Evolutionary conservation across 2,329 filamentous ascomycete species (phyloP).

Genomic region (Xylaria sp.): DNA sequence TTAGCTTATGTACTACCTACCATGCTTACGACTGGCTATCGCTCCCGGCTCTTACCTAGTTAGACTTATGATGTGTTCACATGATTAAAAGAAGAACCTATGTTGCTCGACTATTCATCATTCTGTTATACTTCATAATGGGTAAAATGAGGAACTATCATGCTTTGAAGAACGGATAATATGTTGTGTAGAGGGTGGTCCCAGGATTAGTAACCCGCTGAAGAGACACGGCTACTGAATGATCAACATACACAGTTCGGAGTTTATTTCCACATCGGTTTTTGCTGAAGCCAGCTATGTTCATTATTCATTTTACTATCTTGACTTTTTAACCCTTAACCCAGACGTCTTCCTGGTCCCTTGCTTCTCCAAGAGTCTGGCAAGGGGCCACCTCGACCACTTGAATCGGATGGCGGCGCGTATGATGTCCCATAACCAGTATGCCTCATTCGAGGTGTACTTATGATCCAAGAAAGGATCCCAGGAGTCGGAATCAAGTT

Average conservation of each 20-base stretch:
- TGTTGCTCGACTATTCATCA: neutral
- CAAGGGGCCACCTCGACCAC: constrained; percentile 60
- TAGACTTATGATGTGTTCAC: neutral
- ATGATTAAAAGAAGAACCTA: no score
- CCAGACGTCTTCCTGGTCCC: constrained; percentile 71
- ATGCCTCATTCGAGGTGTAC: constrained; percentile 58
- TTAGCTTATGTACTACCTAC: neutral
- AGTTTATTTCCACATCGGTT: neutral
- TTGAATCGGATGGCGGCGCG: constrained; percentile 51
- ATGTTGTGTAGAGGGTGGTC: no score
- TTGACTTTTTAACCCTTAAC: constrained; percentile 50
- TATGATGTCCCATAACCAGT: constrained; percentile 73
- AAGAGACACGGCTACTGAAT: no score
- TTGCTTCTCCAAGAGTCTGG: constrained; percentile 73
- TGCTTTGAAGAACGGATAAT: no score
- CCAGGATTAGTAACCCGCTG: no score
- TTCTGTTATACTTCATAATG: neutral
- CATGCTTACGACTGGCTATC: neutral
- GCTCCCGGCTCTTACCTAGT: no score
- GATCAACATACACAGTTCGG: neutral
- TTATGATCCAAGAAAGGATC: constrained; percentile 76
- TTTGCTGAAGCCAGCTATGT: no score
- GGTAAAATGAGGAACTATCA: neutral
- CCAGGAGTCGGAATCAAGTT: constrained; percentile 80
- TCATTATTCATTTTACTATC: constrained; percentile 20